Evolutionary conservation across 306 rosid species (phyloP).

Genomic region (Rosa lucieae): DNA sequence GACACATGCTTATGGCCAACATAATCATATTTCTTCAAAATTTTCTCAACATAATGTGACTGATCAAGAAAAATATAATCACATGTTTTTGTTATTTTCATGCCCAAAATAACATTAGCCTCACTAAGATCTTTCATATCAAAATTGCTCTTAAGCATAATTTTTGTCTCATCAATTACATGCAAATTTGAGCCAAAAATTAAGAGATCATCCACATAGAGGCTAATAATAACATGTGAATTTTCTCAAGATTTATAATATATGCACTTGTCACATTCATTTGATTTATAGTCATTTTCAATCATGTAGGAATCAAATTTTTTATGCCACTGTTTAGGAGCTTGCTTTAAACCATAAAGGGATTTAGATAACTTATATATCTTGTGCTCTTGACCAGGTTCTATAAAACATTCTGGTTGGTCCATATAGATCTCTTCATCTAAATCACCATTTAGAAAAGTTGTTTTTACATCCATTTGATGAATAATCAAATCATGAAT

Average conservation of each 20-base stretch:
- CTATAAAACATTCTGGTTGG: not conserved
- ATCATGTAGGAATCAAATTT: not conserved
- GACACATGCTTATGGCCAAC: not conserved
- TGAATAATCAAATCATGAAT: not conserved
- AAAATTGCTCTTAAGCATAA: not conserved
- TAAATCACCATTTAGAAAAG: not conserved
- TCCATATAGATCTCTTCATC: not conserved
- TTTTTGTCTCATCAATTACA: not conserved
- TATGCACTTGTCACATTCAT: not conserved
- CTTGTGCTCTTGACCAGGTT: not conserved
- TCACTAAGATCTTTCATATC: too few species aligned
- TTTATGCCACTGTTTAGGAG: slow-evolving; percentile 1
- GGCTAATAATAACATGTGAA: not conserved
- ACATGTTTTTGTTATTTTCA: slow-evolving; percentile 7
- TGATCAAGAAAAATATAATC: slow-evolving; percentile 2
- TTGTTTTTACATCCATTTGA: not conserved
- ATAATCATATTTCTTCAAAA: not conserved
- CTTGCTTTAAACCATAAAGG: not conserved
- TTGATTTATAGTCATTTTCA: not conserved
- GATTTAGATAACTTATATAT: not conserved
- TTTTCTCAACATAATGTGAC: slow-evolving; percentile 12
- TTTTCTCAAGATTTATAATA: not conserved
- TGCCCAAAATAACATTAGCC: not conserved
- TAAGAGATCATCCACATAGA: not conserved
- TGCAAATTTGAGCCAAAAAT: not conserved